phyloP scores from a whole-genome alignment of 805 yeast species.

The Kuraishia piskuri region DNA sequence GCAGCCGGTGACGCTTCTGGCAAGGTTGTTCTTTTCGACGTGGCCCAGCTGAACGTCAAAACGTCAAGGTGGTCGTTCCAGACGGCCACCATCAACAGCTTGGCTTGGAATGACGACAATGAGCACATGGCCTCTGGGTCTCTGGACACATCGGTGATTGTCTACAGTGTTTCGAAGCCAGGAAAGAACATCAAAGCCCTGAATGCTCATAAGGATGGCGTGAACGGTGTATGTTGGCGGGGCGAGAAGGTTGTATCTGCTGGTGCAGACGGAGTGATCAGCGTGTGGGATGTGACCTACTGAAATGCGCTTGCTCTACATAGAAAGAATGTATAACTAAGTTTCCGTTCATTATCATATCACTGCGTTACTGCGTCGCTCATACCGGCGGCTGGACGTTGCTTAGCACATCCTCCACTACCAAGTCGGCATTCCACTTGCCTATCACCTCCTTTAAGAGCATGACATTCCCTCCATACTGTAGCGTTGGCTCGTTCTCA shows the following conservation, averaged over 20 bases:
- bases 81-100: slow-evolving; percentile 68
- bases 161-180: slow-evolving; percentile 76
- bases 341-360: slow-evolving; percentile 3
- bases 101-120: slow-evolving; percentile 73
- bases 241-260: slow-evolving; percentile 47
- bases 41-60: slow-evolving; percentile 42
- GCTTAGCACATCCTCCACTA: slow-evolving; percentile 42
- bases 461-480: slow-evolving; percentile 46
- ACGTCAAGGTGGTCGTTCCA: slow-evolving; percentile 97
- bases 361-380: not conserved
- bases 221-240: slow-evolving; percentile 65
- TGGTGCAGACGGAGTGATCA: slow-evolving; percentile 79
- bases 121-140: slow-evolving; percentile 73
- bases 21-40: slow-evolving; percentile 66
- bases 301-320: not conserved
- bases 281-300: slow-evolving; percentile 49
- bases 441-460: slow-evolving; percentile 31
- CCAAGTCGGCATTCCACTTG: slow-evolving; percentile 36
- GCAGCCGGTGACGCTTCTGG: slow-evolving; percentile 89
- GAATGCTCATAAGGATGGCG: slow-evolving; percentile 88
- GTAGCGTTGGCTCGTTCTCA: slow-evolving; percentile 40
- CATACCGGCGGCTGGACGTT: slow-evolving; percentile 45
- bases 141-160: slow-evolving; percentile 69
- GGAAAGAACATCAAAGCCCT: slow-evolving; percentile 63
- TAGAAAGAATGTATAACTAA: not conserved